Base-by-base conservation (phyloP, 192 early-diverging fungal genomes). In the Linnemannia hyalina region DNA sequence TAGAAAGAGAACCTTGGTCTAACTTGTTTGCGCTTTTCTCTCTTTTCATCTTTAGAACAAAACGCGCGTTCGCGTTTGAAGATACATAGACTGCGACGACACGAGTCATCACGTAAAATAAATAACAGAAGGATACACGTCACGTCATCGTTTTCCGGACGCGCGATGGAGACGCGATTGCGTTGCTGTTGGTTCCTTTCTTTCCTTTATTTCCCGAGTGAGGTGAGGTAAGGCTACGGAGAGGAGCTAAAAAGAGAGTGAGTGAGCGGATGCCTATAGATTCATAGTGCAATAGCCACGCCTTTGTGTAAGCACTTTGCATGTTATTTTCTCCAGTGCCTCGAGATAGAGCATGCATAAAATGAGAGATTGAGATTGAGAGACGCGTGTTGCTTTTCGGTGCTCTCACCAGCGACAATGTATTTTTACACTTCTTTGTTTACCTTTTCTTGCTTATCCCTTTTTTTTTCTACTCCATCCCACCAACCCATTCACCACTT, bases 1-100 rank as follows among this genome's bases (percentile, higher is more conserved):
- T 76, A 42, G 26, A 29, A n/a, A 20, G 16, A 29, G 54, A 40
- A 23, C 46, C 73, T 60, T n/a, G 32, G 3, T 80, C 38, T 70
- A 23, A 41, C 69, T 29, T 40, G 3, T 41, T 18, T 72, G 11
- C 60, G 57, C 65, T 82, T 74, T 76, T 75, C 77, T 73, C 23
- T 71, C 49, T 40, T 49, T 55, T n/a, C 69, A 15, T 68, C 49
- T 78, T 18, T 79, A 74, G 79, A 80, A 75, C 73, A 80, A 80
- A 36, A 80, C 79, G 73, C 79, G 79, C n/a, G 40, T 22, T 55
- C 78, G 78, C 36, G 29, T 41, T 65, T 65, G 11, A 32, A 16
- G 0, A 52, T 13, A 52, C 18, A 52, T 52, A 52, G 49, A 52
- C 18, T 46, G 13, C 11, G 44, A 22, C 20, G 49, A 52, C 49